A percentile compares a stretch with the other conserved stretches of the same genome.
Evolutionary conservation across 495 filamentous ascomycete genomes (phyloP).

Genomic region (Tricharina praecox): DNA sequence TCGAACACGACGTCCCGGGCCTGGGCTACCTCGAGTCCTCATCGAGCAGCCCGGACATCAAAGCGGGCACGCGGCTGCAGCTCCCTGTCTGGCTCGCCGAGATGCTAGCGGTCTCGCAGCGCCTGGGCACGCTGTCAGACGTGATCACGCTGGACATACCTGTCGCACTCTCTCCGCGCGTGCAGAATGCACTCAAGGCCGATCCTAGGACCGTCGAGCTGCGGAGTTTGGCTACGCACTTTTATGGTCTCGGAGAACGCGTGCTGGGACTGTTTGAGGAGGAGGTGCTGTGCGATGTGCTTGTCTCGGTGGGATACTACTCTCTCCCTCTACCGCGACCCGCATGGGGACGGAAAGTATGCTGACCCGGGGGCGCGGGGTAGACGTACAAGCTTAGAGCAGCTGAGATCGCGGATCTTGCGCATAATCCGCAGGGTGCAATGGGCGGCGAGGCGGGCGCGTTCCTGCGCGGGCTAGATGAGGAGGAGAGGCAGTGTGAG

Average conservation of each 20-base stretch:
- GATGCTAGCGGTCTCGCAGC: conserved; percentile 69
- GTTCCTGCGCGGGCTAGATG: conserved; percentile 77
- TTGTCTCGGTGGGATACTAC: conserved; percentile 40
- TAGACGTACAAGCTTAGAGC: conserved; percentile 71
- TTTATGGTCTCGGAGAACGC: conserved; percentile 66
- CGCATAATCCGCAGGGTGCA: conserved; percentile 65
- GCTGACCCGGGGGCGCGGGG: conserved; percentile 3
- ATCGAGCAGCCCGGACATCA: conserved; percentile 40
- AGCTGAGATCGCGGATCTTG: conserved; percentile 72
- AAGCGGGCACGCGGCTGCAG: conserved; percentile 57
- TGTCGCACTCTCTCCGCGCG: conserved; percentile 54
- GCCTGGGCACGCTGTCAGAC: conserved; percentile 35
- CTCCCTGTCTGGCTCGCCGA: conserved; percentile 95
- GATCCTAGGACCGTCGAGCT: conserved; percentile 74
- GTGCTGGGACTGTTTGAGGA: conserved; percentile 86
- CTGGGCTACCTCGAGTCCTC: conserved; percentile 62
- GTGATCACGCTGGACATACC: conserved; percentile 74
- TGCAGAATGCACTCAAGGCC: conserved; percentile 80
- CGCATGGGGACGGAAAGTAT: background rate
- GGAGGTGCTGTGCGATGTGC: conserved; percentile 63
- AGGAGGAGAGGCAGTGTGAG: conserved; percentile 66
- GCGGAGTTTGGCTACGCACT: conserved; percentile 63
- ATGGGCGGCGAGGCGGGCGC: conserved; percentile 56
- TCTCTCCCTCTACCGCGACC: background rate
- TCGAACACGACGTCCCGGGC: conserved; percentile 70